Percentiles rank a stretch among this genome's conserved stretches.
Conservation (phyloP, 192 early-diverging fungal genomes). For the Coemansia sp. region DNA sequence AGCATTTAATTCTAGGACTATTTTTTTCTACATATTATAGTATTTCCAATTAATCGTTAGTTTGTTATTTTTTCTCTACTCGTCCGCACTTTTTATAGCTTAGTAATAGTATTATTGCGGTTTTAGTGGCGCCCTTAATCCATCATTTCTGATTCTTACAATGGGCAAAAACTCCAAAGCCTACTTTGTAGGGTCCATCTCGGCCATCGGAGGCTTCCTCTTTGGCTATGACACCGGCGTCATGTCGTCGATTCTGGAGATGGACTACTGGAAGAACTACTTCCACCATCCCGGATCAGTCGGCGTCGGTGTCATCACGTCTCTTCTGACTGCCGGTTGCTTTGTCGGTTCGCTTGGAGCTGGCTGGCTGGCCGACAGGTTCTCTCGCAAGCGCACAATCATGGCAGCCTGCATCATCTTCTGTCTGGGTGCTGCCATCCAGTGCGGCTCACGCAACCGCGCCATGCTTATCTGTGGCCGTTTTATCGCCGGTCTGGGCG, state of each 20-base stretch:
- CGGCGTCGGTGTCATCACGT: slow-evolving; percentile 64
- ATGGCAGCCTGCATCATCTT: slow-evolving; percentile 67
- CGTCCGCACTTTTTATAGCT: neutral
- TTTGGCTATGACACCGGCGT: slow-evolving; percentile 80
- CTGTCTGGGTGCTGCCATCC: slow-evolving; percentile 71
- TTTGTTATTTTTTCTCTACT: no score
- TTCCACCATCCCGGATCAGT: slow-evolving; percentile 57
- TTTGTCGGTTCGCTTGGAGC: slow-evolving; percentile 71
- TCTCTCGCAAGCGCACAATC: slow-evolving; percentile 71
- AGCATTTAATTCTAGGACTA: no score
- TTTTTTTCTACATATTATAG: no score
- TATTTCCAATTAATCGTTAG: neutral
- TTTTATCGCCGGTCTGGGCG: slow-evolving; percentile 75
- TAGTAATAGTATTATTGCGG: neutral
- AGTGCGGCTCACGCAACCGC: slow-evolving; percentile 60
- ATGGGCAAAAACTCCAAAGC: slow-evolving; percentile 24
- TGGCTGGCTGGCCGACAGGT: slow-evolving; percentile 66
- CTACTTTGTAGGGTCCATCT: slow-evolving; percentile 51
- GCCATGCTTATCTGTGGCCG: slow-evolving; percentile 75
- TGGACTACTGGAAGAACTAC: slow-evolving; percentile 61
- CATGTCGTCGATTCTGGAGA: slow-evolving; percentile 68
- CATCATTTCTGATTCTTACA: neutral
- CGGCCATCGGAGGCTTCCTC: slow-evolving; percentile 64
- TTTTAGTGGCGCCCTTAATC: no score
- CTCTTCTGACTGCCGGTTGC: slow-evolving; percentile 69